Base-by-base conservation (phyloP, 768 basidiomycete species). In the Clavulina sp. region DNA sequence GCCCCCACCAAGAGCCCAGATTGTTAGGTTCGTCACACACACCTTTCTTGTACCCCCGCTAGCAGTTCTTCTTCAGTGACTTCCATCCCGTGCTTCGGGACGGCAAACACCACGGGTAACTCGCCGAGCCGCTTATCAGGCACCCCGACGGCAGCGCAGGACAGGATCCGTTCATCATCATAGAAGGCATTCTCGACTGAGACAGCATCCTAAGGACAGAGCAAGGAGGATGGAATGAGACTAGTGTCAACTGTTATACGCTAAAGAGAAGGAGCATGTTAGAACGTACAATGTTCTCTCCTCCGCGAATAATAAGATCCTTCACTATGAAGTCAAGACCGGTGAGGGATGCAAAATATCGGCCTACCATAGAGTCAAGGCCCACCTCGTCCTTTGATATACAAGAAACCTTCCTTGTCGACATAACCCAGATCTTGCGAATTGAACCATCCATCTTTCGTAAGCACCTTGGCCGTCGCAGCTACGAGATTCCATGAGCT, bases 121-220 rank as follows among this genome's bases (percentile, higher is more conserved):
- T 80, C 76, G 21, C 77, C 76, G 44, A 76, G 69, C 51, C 73
- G 69, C 58, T 72, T 67, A 56, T 79, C 75, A 4, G 76, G 76
- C 5, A 78, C 69, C 30, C 74, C 75, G 21, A 78, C 76, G 44
- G 73, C 76, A 54, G 74, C 76, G 30, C 72, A 76, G 60, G 77
- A 75, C 48, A 67, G 56, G 34, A 79, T 62, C 56, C 76, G 68
- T 60, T 68, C 68, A 65, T 78, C 74, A 52, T 65, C 64, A 56
- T 77, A 78, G 19, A 78, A 60, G 0, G 73, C 74, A 57, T 78
- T 77, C 56, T 80, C 77, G 41, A 78, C 77, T 9, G 70, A 70
- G 16, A 73, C 70, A 19, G 76, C 78, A 54, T 77, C 73, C 75
- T 77, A n/a, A n/a, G n/a, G n/a, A n/a, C n/a, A n/a, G n/a, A n/a